Base-by-base conservation (phyloP, 495 filamentous ascomycete species). In the Penicillium cosmopolitanum region DNA sequence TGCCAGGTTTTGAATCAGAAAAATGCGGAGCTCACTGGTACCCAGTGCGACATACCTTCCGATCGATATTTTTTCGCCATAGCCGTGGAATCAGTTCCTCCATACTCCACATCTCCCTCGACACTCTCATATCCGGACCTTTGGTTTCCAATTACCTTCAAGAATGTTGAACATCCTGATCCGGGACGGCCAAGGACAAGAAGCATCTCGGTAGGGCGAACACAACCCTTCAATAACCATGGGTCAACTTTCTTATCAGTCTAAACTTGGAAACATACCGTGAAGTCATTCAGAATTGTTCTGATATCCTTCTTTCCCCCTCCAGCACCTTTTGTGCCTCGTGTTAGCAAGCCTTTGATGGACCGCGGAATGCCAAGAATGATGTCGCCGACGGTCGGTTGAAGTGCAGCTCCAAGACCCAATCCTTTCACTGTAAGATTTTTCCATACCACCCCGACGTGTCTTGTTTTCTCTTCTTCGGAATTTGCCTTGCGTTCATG, bases 121-220 rank as follows among this genome's bases (percentile, higher is more conserved):
- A 91, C 75, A 5, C 76, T 80, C 60, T 85, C 84, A 64, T 85
- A 91, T 0, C 85, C 87, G 34, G 74, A 79, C 65, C 87, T 70
- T 61, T 89, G 87, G 55, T 89, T 89, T 11, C 84, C 86, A 43
- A 92, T 75, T 0, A 83, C 78, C 58, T 91, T 91, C 34, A 93
- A 69, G 56, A 92, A 88, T 0, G 87, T 90, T 1, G 86, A 85
- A 60, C 89, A 93, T 11, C 89, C 89, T 42, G 83, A 82, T 0
- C 89, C 89, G 1, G 89, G 89, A 21, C 87, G 75, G 4, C 89
- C 89, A 46, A 93, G 78, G 0, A 93, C 89, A 2, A 93, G 76
- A 1, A 89, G 63, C 76, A 81, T 76, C 51, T 81, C 78, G 1
- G 77, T 77, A 0, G 77, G 77, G 10, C 75, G 64, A 51, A 81